A percentile compares a stretch with the other conserved stretches of the same genome.
phyloP scores from a whole-genome alignment of 768 basidiomycete genomes.

The Serendipita sp. region DNA sequence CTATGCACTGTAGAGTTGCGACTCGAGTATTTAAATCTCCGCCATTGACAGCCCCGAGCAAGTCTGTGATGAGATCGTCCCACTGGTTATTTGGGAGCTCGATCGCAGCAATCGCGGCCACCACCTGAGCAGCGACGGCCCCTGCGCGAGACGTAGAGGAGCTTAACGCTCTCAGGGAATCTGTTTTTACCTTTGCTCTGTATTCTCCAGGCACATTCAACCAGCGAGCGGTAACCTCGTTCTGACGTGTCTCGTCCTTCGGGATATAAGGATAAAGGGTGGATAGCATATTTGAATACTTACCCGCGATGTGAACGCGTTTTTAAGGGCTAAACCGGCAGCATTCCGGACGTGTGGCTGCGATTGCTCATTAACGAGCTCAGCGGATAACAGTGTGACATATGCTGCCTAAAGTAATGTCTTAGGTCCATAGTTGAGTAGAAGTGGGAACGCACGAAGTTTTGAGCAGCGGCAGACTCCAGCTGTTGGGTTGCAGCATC shows the following conservation, averaged over 20 bases:
- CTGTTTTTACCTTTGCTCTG: conserved; percentile 73
- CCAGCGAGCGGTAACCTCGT: conserved; percentile 68
- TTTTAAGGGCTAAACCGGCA: conserved; percentile 95
- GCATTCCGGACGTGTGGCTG: conserved; percentile 72
- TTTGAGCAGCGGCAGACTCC: conserved; percentile 68
- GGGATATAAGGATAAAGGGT: conserved; percentile 10
- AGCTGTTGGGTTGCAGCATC: conserved; percentile 82
- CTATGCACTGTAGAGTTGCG: conserved; percentile 84
- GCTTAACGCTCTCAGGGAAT: conserved; percentile 65
- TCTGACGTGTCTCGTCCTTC: conserved; percentile 59
- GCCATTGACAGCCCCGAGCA: conserved; percentile 76
- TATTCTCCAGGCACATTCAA: conserved; percentile 49
- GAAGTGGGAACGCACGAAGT: conserved; percentile 52
- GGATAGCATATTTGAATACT: conserved; percentile 18
- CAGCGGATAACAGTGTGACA: conserved; percentile 75
- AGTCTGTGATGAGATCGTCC: conserved; percentile 74
- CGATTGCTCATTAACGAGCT: conserved; percentile 61
- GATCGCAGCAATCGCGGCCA: conserved; percentile 84
- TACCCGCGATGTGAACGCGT: conserved; percentile 79
- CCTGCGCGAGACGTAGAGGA: conserved; percentile 59
- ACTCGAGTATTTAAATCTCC: conserved; percentile 53
- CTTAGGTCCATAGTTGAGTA: not conserved
- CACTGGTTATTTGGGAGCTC: conserved; percentile 82
- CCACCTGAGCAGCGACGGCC: conserved; percentile 79
- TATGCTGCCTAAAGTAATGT: conserved; percentile 56